Conservation (phyloP, 1,139 yeast species). For the Candida neerlandica region DNA sequence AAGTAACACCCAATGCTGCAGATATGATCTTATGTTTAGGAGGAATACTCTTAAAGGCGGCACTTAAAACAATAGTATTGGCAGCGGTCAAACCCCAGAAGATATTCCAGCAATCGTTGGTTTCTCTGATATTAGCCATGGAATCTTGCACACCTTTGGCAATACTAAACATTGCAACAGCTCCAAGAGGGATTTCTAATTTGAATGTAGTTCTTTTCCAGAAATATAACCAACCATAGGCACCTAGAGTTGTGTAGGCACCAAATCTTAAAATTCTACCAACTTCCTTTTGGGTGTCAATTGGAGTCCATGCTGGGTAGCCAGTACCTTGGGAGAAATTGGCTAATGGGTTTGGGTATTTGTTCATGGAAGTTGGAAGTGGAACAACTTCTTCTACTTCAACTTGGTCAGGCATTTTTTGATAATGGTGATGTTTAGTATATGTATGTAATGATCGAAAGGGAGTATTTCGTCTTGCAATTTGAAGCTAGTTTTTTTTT, state of each 20-base stretch:
- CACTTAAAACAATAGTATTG: slow-evolving; percentile 43
- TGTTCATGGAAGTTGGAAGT: slow-evolving; percentile 42
- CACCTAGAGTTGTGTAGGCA: slow-evolving; percentile 50
- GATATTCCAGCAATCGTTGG: slow-evolving; percentile 53
- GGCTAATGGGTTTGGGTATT: slow-evolving; percentile 47
- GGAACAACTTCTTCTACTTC: slow-evolving; percentile 11
- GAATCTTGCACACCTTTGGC: slow-evolving; percentile 34
- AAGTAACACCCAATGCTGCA: slow-evolving; percentile 44
- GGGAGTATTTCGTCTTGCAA: not conserved
- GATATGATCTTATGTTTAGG: slow-evolving; percentile 45
- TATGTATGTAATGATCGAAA: not conserved
- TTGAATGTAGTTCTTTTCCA: slow-evolving; percentile 53
- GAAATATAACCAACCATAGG: slow-evolving; percentile 51
- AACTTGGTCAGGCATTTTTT: slow-evolving; percentile 15
- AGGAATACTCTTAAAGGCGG: slow-evolving; percentile 47
- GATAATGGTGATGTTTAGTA: too few relatives aligned
- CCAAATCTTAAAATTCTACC: slow-evolving; percentile 42
- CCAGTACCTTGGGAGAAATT: slow-evolving; percentile 43
- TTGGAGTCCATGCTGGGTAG: slow-evolving; percentile 49
- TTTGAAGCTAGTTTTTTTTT: not conserved
- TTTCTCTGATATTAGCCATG: slow-evolving; percentile 48
- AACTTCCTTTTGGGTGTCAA: slow-evolving; percentile 47
- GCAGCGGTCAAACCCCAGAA: slow-evolving; percentile 50
- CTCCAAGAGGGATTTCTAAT: slow-evolving; percentile 43
- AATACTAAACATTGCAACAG: slow-evolving; percentile 45